Base-by-base conservation (phyloP, 805 yeast species). In the Candida loeiensis region DNA sequence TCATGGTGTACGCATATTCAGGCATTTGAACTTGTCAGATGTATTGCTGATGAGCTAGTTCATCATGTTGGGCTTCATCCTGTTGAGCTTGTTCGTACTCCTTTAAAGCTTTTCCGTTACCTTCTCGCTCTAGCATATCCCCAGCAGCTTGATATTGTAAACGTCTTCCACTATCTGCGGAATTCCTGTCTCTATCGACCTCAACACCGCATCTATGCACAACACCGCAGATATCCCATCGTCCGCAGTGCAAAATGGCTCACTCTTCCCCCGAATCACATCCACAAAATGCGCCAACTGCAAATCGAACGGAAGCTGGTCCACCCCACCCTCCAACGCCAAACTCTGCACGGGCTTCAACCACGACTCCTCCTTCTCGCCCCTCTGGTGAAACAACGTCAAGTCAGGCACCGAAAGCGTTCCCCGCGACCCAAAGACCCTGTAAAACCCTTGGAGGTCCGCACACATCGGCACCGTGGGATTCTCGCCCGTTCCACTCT, bases 401-500 rank as follows among this genome's bases (percentile, higher is more conserved):
- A 66, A 47, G 37, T 67, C 73, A 1, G 73, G 73, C 3, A 67
- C 55, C 3, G 69, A 64, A 21, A 67, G 53, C 7, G 71, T 65
- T 6, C 71, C 73, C 17, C 56, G 45, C 17, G 59, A 50, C 5
- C 73, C 73, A 47, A 67, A 67, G 5, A 67, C 52, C 22, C 72
- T 45, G 45, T 67, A 66, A 31, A 66, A 55, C 2, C 73, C 72
- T 18, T 57, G 51, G 13, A 63, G 43, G 8, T 48, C 55, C 8
- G 44, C 51, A 40, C 57, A 47, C 33, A 46, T 53, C 2, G 73
- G 73, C 26, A 68, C 50, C 15, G 62, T 63, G 2, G 73, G 73
- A 44, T 68, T 68, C 45, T 68, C 73, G 5, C 73, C 73, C 0
- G 73, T 67, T 1, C 71, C 70, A 3, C 58, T 51, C 49, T 67